Evolutionary conservation across 2,329 filamentous ascomycete species (phyloP).

Genomic region (Aspergillus felis): DNA sequence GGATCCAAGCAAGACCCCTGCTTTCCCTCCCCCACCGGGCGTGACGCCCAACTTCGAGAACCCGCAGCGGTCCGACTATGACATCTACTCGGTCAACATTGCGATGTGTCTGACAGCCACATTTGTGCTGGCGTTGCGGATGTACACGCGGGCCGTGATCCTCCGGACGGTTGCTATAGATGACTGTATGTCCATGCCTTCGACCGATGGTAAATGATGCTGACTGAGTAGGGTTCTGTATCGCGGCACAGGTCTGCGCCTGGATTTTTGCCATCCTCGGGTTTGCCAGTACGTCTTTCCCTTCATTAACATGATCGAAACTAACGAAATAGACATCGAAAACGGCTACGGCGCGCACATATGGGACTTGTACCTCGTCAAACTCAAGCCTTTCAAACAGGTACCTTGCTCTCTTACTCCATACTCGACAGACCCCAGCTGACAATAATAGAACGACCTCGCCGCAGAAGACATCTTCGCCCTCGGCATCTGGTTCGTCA

Average conservation of each 20-base stretch:
- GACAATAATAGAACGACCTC: constrained; percentile 6
- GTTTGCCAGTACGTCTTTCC: constrained; percentile 3
- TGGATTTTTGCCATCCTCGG: constrained; percentile 13
- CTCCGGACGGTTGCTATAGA: constrained; percentile 4
- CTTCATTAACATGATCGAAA: too few relatives aligned
- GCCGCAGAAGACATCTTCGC: constrained; percentile 12
- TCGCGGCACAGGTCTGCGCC: constrained; percentile 9
- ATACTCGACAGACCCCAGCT: neutral
- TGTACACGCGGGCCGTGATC: constrained; percentile 8
- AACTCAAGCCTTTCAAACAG: constrained; percentile 11
- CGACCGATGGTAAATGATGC: neutral
- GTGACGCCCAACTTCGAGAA: neutral
- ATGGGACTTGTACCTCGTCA: constrained; percentile 9
- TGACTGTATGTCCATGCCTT: constrained; percentile 5
- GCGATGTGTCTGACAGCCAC: constrained; percentile 10
- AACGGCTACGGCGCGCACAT: constrained; percentile 13
- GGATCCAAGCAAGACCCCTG: constrained; percentile 10
- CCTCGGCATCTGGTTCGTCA: constrained; percentile 15
- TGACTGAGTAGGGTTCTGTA: constrained; percentile 5
- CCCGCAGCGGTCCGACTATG: constrained; percentile 4
- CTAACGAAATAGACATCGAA: constrained; percentile 6
- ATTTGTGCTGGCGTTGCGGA: constrained; percentile 1
- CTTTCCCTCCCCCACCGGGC: constrained; percentile 3
- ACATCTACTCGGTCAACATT: constrained; percentile 11
- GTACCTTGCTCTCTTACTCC: neutral